Conservation (phyloP, 1,139 yeast species). For the Wickerhamomyces sp. region DNA sequence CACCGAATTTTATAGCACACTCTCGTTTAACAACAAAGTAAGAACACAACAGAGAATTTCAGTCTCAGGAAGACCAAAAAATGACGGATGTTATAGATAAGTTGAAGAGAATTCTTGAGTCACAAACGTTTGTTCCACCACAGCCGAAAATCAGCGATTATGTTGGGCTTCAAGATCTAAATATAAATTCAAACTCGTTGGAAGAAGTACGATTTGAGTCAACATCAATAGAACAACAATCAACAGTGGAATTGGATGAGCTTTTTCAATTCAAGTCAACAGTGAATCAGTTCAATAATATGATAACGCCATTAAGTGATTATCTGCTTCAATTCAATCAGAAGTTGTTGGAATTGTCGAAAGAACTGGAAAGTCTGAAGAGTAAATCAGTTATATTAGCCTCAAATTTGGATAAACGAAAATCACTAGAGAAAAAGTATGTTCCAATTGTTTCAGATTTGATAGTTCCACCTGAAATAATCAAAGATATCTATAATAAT, state of each 20-base stretch:
- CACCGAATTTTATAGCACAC: not conserved
- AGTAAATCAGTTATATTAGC: constrained; percentile 56
- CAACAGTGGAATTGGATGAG: constrained; percentile 6
- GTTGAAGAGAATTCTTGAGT: constrained; percentile 7
- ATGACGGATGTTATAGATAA: constrained; percentile 6
- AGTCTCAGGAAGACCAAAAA: no score
- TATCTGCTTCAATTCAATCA: constrained; percentile 42
- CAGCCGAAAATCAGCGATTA: no score
- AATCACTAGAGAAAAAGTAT: constrained; percentile 50
- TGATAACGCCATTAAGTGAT: constrained; percentile 16
- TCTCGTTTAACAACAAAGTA: not conserved
- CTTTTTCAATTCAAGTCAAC: constrained; percentile 11
- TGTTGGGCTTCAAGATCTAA: no score
- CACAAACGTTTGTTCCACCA: constrained; percentile 3
- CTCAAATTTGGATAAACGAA: constrained; percentile 50
- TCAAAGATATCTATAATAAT: constrained; percentile 43
- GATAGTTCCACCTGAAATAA: constrained; percentile 66
- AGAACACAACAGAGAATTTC: not conserved
- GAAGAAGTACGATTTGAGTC: constrained; percentile 22
- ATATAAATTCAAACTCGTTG: constrained; percentile 10
- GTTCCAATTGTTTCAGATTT: constrained; percentile 71
- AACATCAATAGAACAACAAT: not conserved
- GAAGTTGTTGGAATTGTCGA: constrained; percentile 54
- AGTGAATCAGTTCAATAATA: constrained; percentile 12
- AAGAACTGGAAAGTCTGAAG: constrained; percentile 52